Evolutionary conservation across 257 asterid species (phyloP).

Genomic region (Gentiana straminea): DNA sequence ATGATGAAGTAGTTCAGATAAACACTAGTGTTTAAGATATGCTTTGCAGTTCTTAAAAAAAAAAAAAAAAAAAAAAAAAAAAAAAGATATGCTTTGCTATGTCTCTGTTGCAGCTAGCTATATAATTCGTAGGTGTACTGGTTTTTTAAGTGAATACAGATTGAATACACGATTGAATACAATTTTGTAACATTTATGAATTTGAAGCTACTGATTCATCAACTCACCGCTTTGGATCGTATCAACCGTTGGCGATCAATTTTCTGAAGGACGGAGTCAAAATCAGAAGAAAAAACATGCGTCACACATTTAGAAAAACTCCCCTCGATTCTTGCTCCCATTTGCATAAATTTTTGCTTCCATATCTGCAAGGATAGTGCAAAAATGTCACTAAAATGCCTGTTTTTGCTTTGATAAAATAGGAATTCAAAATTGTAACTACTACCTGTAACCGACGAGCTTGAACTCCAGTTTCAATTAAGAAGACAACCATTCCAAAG

Average conservation of each 20-base stretch:
- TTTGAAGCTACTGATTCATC: too few species aligned
- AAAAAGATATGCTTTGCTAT: too few species aligned
- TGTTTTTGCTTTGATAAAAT: neutral
- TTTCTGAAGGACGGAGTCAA: slow-evolving; percentile 30
- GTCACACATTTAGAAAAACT: slow-evolving; percentile 40
- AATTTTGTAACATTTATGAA: too few species aligned
- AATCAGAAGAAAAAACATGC: slow-evolving; percentile 61
- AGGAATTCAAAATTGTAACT: neutral
- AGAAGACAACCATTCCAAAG: slow-evolving; percentile 51
- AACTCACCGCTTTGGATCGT: slow-evolving; percentile 54
- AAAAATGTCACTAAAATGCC: neutral
- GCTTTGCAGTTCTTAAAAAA: too few species aligned
- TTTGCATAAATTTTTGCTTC: slow-evolving; percentile 72
- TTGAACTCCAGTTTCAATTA: slow-evolving; percentile 49
- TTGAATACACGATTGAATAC: too few species aligned
- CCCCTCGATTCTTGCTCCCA: slow-evolving; percentile 64
- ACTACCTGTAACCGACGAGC: slow-evolving; percentile 70
- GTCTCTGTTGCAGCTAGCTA: too few species aligned
- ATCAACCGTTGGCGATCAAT: slow-evolving; percentile 32
- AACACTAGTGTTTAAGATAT: too few species aligned
- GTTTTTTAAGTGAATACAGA: too few species aligned
- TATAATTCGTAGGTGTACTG: too few species aligned
- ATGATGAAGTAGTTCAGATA: too few species aligned
- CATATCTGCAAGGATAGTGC: slow-evolving; percentile 44
- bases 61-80: too few species aligned